Percentiles rank a stretch among this genome's conserved stretches.
Conservation (phyloP, 2,329 filamentous ascomycete genomes). For the Botrytis fragariae region DNA sequence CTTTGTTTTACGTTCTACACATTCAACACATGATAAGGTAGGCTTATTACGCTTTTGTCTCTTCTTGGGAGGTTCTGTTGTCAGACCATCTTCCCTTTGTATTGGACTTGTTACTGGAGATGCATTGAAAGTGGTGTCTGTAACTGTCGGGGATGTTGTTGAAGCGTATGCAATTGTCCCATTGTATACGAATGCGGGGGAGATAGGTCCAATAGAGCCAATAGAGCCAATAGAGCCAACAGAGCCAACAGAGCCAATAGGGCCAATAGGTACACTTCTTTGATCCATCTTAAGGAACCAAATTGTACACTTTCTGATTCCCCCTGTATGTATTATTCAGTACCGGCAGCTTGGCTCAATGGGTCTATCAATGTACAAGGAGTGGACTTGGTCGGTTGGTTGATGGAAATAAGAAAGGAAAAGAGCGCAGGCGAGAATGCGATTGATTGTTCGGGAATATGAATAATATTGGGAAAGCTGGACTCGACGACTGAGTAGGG, state of each 20-base stretch:
- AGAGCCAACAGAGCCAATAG: background rate
- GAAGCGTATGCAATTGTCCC: conserved; percentile 19
- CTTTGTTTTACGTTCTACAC: conserved; percentile 80
- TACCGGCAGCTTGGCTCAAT: background rate
- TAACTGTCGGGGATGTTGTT: conserved; percentile 26
- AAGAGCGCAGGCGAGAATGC: background rate
- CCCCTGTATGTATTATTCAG: background rate
- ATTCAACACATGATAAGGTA: conserved; percentile 74
- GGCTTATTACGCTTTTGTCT: conserved; percentile 85
- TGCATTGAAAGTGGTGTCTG: conserved; percentile 25
- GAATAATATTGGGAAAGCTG: background rate
- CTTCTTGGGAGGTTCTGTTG: conserved; percentile 44
- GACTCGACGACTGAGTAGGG: background rate
- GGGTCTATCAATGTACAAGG: background rate
- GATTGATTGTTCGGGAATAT: conserved; percentile 28
- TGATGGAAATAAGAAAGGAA: conserved; percentile 36
- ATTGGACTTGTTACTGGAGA: conserved; percentile 19
- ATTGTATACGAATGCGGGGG: conserved; percentile 24
- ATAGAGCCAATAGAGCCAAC: conserved; percentile 3
- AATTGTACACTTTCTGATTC: background rate
- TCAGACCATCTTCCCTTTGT: conserved; percentile 23
- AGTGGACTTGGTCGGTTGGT: conserved; percentile 30
- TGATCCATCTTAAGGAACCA: conserved; percentile 24
- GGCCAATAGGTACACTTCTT: background rate
- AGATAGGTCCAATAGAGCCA: conserved; percentile 21